Evolutionary conservation across 352 stramenopile genomes (phyloP), one percentile per base, ranked within the genome.

Genomic region (Aphanomyces cochlioides): DNA sequence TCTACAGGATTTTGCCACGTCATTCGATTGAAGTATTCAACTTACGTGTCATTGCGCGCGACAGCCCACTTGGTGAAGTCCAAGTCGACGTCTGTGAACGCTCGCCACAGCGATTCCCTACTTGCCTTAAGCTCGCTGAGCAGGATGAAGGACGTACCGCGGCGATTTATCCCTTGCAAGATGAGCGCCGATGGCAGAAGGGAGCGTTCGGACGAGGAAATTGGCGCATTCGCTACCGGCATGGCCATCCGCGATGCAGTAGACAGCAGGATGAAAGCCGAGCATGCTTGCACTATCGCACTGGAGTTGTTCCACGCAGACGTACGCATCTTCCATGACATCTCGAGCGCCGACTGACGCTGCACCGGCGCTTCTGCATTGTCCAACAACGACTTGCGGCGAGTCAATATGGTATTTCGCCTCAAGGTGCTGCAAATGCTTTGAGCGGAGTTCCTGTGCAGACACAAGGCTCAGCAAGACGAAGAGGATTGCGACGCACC

Each of bases 221-320:
- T 53, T n/a, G 13, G 63, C 63, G n/a, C 63, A 69, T 36, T 21
- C 50, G 28, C 56, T 60, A 15, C 63, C 63, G 13, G 63, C 63
- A 36, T 69, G 63, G 21, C 63, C 63, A 36, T 69, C 63, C 3
- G 63, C 63, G 17, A 69, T 39, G 50, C 63, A 69, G 36, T 69
- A 69, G 5, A 69, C 10, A 0, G 63, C 63, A n/a, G 63, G 63
- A n/a, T 69, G 63, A 4, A 69, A 56, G 3, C 63, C 63, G 13
- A 69, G 50, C 5, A 36, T 45, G 15, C 38, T 56, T 41, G 28
- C 38, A 12, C 41, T 53, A 15, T 39, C 50, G 38, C 45, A 56
- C 7, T 19, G 19, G 7, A 69, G 34, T 47, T 45, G 15, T 37
- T 69, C 63, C 12, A 60, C 50, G 37, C 40, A 56, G 12, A 58